phyloP scores from a whole-genome alignment of 2,329 filamentous ascomycete species.

The Aquanectria penicillioides region DNA sequence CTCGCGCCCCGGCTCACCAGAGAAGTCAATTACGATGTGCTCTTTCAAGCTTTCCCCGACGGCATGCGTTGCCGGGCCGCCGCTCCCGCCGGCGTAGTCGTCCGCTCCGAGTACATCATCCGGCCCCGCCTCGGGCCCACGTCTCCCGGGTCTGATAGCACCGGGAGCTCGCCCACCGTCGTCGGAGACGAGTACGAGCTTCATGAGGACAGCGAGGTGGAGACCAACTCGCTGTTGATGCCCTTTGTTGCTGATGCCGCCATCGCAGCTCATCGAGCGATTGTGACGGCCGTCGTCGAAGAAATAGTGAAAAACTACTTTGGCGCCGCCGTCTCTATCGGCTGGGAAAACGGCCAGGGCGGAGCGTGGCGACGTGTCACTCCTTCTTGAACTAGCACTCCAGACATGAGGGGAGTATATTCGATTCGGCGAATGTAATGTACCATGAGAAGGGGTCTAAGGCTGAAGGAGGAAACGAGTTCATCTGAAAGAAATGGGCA shows the following conservation, averaged over 20 bases:
- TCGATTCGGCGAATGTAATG: too few species aligned
- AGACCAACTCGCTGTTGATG: conserved; percentile 49
- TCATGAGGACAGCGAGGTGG: conserved; percentile 45
- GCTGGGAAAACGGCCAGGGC: conserved; percentile 1
- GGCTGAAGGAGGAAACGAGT: too few species aligned
- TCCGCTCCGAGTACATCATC: conserved; percentile 52
- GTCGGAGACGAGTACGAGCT: conserved; percentile 47
- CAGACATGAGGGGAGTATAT: too few species aligned
- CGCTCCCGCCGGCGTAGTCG: conserved; percentile 54
- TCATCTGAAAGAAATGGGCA: too few species aligned
- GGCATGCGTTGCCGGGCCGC: conserved; percentile 56
- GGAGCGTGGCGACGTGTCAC: conserved; percentile 1
- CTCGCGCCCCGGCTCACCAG: conserved; percentile 54
- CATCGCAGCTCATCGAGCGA: conserved; percentile 42
- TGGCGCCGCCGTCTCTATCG: conserved; percentile 15
- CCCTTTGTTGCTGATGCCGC: conserved; percentile 46
- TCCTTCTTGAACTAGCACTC: neutral
- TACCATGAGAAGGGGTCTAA: too few species aligned
- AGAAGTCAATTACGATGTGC: conserved; percentile 53
- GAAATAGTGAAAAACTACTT: conserved; percentile 42
- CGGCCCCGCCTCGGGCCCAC: conserved; percentile 34
- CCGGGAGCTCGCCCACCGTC: conserved; percentile 38
- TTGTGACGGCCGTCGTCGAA: conserved; percentile 45
- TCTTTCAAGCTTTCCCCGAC: conserved; percentile 54
- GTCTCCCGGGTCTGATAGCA: conserved; percentile 40